Conservation (phyloP, 73 alveolate genomes). For the Tetrahymena borealis region DNA sequence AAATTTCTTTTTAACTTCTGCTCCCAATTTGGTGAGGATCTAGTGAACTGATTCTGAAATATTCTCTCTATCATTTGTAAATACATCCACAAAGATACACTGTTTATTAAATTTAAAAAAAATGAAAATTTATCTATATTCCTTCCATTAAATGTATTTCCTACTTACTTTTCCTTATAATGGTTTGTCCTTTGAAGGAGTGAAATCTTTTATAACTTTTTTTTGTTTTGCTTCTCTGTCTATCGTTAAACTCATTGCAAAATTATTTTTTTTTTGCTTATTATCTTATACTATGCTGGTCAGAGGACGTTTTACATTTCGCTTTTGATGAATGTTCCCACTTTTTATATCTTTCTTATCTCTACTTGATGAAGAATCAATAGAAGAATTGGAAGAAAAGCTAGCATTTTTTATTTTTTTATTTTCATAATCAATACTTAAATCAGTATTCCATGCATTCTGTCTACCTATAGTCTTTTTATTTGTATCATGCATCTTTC, state of each 20-base stretch:
- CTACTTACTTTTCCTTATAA: neutral
- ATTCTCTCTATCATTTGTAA: neutral
- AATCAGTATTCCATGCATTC: neutral
- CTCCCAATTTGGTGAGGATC: neutral
- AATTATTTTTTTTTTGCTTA: neutral
- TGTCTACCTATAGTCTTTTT: neutral
- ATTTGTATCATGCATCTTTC: neutral
- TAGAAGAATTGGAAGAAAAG: neutral
- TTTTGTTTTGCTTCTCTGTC: neutral
- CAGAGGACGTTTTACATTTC: neutral
- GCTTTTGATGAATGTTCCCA: neutral
- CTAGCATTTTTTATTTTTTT: neutral
- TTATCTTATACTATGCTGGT: neutral
- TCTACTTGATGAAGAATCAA: neutral
- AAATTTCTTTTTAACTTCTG: neutral
- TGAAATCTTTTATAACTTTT: neutral
- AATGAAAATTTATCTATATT: neutral
- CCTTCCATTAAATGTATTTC: neutral
- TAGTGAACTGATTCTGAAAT: neutral
- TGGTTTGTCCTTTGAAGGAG: neutral
- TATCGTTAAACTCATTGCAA: neutral
- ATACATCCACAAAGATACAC: neutral
- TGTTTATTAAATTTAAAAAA: neutral
- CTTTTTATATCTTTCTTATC: neutral
- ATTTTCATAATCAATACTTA: neutral